These are phyloP conservation scores for Penicillium macrosclerotiorum DNA, from an alignment of 495 filamentous ascomycete species.

Conservation along the genomic window DNA sequence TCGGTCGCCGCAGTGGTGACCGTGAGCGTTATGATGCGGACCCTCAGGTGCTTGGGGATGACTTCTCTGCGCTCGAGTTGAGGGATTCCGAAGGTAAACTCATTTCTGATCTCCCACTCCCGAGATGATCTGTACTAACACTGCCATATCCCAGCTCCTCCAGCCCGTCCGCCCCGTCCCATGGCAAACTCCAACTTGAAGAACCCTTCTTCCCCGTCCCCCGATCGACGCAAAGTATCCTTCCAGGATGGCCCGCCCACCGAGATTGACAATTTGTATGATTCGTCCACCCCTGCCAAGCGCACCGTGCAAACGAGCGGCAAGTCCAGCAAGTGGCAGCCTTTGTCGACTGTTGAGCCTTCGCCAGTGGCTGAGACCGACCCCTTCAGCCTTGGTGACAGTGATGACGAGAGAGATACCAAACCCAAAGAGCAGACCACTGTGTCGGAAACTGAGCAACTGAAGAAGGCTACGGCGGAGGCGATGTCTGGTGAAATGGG, in stretches of 20 bases:
- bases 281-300: slow-evolving; percentile 53
- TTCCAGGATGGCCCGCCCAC: slow-evolving; percentile 73
- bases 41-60: slow-evolving; percentile 82
- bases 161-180: slow-evolving; percentile 57
- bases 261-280: slow-evolving; percentile 77
- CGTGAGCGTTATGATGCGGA: slow-evolving; percentile 95
- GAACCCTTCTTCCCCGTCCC: slow-evolving; percentile 63
- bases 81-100: slow-evolving; percentile 67
- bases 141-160: slow-evolving; percentile 42
- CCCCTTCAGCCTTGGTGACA: slow-evolving; percentile 94
- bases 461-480: slow-evolving; percentile 70
- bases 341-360: slow-evolving; percentile 81
- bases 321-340: slow-evolving; percentile 95
- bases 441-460: slow-evolving; percentile 62
- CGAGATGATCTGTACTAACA: too few relatives aligned
- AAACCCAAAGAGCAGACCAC: slow-evolving; percentile 63
- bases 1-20: slow-evolving; percentile 68
- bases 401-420: slow-evolving; percentile 86
- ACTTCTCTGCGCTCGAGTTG: slow-evolving; percentile 86
- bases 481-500: slow-evolving; percentile 37
- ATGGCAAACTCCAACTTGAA: slow-evolving; percentile 77
- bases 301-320: slow-evolving; percentile 40
- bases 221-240: slow-evolving; percentile 68
- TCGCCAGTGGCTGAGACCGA: slow-evolving; percentile 87
- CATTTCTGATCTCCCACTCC: slow-evolving; percentile 1